phyloP scores from a whole-genome alignment of 1,139 yeast species.

The Geotrichum histeridarum region DNA sequence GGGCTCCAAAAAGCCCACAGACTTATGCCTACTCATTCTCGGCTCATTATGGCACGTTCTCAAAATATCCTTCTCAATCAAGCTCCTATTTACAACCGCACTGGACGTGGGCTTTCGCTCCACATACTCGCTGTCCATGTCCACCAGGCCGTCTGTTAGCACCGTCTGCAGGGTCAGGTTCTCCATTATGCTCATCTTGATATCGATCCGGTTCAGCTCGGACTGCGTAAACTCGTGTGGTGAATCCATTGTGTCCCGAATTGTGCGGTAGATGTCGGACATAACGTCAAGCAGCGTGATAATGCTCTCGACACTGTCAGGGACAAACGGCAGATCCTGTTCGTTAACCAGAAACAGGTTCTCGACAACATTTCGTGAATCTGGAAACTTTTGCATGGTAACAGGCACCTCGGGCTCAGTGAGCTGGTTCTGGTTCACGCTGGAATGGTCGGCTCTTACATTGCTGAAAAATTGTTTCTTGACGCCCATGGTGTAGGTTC shows the following conservation, averaged over 20 bases:
- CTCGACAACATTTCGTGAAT: background rate
- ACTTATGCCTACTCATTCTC: too few species aligned
- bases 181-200: conserved; percentile 1
- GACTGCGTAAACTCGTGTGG: background rate
- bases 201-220: conserved; percentile 1
- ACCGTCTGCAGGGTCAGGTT: background rate
- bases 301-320: conserved; percentile 11
- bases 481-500: conserved; percentile 12
- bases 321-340: conserved; percentile 13
- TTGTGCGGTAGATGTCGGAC: conserved; percentile 3
- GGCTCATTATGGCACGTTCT: background rate
- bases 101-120: background rate
- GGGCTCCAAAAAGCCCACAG: too few species aligned
- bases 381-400: background rate
- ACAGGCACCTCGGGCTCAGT: conserved; percentile 4
- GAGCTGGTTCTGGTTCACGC: conserved; percentile 13
- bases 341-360: conserved; percentile 4
- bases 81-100: background rate
- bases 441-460: conserved; percentile 7
- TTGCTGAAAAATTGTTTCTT: conserved; percentile 7
- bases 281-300: conserved; percentile 10
- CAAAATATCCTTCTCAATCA: conserved; percentile 12
- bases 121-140: conserved; percentile 6
- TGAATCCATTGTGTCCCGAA: background rate
- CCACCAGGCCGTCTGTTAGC: conserved; percentile 2